Percentiles rank a stretch among this genome's conserved stretches.
These are phyloP conservation scores for Kentomonas sorsogonicus DNA, from an alignment of 208 protist genomes.

Conservation along the genomic window DNA sequence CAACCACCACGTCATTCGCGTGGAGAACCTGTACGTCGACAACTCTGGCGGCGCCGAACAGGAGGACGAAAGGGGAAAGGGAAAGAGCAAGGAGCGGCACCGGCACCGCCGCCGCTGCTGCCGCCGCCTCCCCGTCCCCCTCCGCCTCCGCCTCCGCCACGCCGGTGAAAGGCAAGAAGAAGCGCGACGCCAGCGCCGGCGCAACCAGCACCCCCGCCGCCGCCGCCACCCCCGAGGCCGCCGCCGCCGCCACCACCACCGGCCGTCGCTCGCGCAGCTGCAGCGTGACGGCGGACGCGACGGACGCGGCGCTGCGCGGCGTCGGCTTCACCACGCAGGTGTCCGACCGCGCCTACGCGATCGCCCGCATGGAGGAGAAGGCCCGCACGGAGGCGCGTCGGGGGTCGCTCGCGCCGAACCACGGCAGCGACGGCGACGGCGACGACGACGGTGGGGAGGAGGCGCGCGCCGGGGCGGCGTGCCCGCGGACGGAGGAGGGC, in stretches of 20 bases:
- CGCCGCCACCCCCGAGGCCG: too few species aligned
- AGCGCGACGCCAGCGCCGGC: not conserved
- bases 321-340: too few species aligned
- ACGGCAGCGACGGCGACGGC: not conserved
- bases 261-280: too few species aligned
- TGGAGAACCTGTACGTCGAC: not conserved
- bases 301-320: too few species aligned
- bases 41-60: slow-evolving; percentile 14
- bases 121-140: not conserved
- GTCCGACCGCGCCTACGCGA: too few species aligned
- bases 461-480: not conserved
- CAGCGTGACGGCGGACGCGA: too few species aligned
- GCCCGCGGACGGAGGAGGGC: slow-evolving; percentile 7
- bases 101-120: not conserved
- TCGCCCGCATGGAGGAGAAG: too few species aligned
- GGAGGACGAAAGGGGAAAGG: slow-evolving; percentile 13
- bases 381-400: not conserved
- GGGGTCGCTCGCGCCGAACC: not conserved
- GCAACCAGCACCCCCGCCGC: too few species aligned
- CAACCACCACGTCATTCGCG: not conserved
- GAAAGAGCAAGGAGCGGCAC: not conserved
- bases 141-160: too few species aligned
- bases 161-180: slow-evolving; percentile 5
- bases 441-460: not conserved
- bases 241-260: too few species aligned